These are phyloP conservation scores for Cladosporium sp. DNA, from an alignment of 2,329 filamentous ascomycete species.

Conservation along the genomic window DNA sequence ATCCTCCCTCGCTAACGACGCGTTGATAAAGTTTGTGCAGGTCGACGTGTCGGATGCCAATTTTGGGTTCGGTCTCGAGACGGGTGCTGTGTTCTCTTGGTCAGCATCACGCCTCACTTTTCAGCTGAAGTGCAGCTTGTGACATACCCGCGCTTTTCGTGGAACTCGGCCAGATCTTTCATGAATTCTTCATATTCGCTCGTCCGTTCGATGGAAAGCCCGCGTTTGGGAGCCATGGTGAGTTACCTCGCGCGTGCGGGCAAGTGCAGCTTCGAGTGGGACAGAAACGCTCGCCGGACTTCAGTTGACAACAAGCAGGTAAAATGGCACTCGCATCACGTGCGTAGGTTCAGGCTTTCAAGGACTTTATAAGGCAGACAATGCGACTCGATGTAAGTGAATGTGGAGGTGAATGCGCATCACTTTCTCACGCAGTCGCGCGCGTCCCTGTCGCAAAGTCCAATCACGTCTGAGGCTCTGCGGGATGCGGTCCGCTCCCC, in stretches of 20 bases:
- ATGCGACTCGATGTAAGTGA: background rate
- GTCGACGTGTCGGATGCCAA: slow-evolving; percentile 74
- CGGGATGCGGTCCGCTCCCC: background rate
- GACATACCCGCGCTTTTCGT: slow-evolving; percentile 70
- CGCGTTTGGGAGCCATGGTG: slow-evolving; percentile 48
- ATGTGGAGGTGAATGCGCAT: background rate
- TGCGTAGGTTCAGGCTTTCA: background rate
- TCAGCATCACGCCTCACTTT: slow-evolving; percentile 9
- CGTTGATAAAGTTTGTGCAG: slow-evolving; percentile 76
- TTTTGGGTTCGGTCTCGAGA: slow-evolving; percentile 78
- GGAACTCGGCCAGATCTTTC: slow-evolving; percentile 68
- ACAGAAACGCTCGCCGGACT: background rate
- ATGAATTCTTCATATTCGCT: slow-evolving; percentile 79
- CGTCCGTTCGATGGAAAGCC: slow-evolving; percentile 49
- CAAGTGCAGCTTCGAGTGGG: background rate
- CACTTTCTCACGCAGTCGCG: slow-evolving; percentile 6
- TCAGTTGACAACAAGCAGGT: background rate
- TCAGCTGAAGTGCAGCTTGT: background rate
- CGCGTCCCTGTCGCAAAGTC: slow-evolving; percentile 13
- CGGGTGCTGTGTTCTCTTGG: slow-evolving; percentile 53
- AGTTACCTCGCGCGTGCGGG: slow-evolving; percentile 9
- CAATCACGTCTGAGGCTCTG: slow-evolving; percentile 6
- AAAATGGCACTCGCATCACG: background rate
- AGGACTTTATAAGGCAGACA: background rate
- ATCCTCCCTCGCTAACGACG: slow-evolving; percentile 76